These are phyloP conservation scores for Crucibulum laeve DNA, from an alignment of 768 basidiomycete genomes.

Conservation along the genomic window DNA sequence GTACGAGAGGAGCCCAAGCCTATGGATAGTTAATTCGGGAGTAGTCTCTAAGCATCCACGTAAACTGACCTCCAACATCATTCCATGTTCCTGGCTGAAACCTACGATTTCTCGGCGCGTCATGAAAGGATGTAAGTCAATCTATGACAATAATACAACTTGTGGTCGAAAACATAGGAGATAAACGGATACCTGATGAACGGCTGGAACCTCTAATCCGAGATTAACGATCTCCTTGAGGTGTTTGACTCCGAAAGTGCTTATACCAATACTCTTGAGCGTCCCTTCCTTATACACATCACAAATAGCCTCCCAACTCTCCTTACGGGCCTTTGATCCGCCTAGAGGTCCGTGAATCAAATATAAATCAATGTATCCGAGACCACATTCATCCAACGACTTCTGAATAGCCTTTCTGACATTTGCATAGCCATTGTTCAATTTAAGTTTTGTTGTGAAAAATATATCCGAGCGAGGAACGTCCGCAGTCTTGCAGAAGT, in stretches of 20 bases:
- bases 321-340: conserved; percentile 47
- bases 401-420: conserved; percentile 45
- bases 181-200: conserved; percentile 50
- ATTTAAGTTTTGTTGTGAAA: conserved; percentile 67
- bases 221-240: conserved; percentile 46
- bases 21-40: conserved; percentile 14
- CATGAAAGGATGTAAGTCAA: conserved; percentile 70
- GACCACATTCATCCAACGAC: conserved; percentile 47
- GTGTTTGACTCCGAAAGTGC: conserved; percentile 57
- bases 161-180: conserved; percentile 2
- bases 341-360: conserved; percentile 68
- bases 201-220: conserved; percentile 43
- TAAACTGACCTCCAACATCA: conserved; percentile 54
- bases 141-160: conserved; percentile 21
- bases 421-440: conserved; percentile 48
- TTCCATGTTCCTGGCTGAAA: conserved; percentile 50
- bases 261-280: conserved; percentile 61
- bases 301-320: conserved; percentile 64
- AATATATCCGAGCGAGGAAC: conserved; percentile 57
- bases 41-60: background rate
- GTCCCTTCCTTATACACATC: conserved; percentile 59
- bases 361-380: conserved; percentile 70
- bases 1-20: conserved; percentile 74
- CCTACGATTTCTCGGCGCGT: conserved; percentile 56
- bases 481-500: conserved; percentile 42